These are phyloP conservation scores for Citrus australasica DNA, from an alignment of 345 rosid species.

Conservation along the genomic window DNA sequence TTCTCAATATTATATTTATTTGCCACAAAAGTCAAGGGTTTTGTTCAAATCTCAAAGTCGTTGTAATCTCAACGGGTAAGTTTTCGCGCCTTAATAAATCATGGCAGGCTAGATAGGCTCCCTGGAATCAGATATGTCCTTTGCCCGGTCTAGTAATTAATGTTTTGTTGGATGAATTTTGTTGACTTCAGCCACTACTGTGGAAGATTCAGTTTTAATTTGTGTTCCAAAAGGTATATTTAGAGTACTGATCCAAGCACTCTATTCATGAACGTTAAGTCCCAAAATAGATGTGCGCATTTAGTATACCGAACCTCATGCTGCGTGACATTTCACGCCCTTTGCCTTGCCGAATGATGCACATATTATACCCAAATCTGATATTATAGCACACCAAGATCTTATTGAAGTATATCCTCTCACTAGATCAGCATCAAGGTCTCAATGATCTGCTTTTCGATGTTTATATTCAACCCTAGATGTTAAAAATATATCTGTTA, in stretches of 20 bases:
- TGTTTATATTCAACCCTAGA: background rate
- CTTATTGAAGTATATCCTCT: background rate
- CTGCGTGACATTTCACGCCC: background rate
- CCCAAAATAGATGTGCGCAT: background rate
- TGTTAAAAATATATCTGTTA: too few relatives aligned
- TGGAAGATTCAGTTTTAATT: background rate
- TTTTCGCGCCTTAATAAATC: background rate
- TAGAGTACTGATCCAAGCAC: background rate
- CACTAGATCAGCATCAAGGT: background rate
- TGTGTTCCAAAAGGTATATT: background rate
- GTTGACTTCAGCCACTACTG: background rate
- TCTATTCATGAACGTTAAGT: background rate
- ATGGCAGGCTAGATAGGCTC: background rate
- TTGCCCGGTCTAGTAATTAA: background rate
- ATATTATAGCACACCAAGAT: background rate
- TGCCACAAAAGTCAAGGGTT: slow-evolving; percentile 26
- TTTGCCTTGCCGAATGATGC: background rate
- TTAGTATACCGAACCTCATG: background rate
- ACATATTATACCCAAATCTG: background rate
- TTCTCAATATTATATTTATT: background rate
- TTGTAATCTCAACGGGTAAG: background rate
- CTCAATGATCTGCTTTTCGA: background rate
- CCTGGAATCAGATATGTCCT: background rate
- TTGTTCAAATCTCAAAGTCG: slow-evolving; percentile 35
- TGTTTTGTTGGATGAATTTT: slow-evolving; percentile 3